These are phyloP conservation scores for Tricholoma furcatifolium DNA, from an alignment of 768 basidiomycete genomes.

Conservation along the genomic window DNA sequence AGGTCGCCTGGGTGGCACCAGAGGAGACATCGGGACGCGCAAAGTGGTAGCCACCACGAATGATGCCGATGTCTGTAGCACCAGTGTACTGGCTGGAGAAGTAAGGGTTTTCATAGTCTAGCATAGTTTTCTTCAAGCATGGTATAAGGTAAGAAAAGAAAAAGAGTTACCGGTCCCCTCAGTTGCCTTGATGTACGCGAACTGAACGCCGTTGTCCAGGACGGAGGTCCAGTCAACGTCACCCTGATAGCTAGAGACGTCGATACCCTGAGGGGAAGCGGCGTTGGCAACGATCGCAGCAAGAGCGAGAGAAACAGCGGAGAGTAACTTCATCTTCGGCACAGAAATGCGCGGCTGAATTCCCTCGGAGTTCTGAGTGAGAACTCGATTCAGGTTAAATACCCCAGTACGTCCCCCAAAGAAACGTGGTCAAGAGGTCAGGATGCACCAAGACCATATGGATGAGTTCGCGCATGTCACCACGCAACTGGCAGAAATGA, in stretches of 20 bases:
- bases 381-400: constrained; percentile 6
- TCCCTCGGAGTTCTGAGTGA: not conserved
- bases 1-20: constrained; percentile 59
- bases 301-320: constrained; percentile 14
- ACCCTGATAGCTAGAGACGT: constrained; percentile 52
- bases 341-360: not conserved
- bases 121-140: not conserved
- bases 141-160: not conserved
- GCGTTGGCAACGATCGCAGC: constrained; percentile 10
- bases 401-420: not conserved
- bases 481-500: constrained; percentile 3
- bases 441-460: constrained; percentile 4
- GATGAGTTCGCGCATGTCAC: not conserved
- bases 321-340: constrained; percentile 18
- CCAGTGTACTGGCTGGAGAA: constrained; percentile 55
- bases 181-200: constrained; percentile 68
- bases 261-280: constrained; percentile 47
- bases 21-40: constrained; percentile 52
- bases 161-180: constrained; percentile 31
- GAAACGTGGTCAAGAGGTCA: not conserved
- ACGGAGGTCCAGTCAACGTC: constrained; percentile 52
- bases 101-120: constrained; percentile 38
- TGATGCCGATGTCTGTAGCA: constrained; percentile 53
- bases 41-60: constrained; percentile 45
- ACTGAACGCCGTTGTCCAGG: constrained; percentile 48